phyloP scores from a whole-genome alignment of 2,329 filamentous ascomycete genomes.

The Botrytis deweyae region DNA sequence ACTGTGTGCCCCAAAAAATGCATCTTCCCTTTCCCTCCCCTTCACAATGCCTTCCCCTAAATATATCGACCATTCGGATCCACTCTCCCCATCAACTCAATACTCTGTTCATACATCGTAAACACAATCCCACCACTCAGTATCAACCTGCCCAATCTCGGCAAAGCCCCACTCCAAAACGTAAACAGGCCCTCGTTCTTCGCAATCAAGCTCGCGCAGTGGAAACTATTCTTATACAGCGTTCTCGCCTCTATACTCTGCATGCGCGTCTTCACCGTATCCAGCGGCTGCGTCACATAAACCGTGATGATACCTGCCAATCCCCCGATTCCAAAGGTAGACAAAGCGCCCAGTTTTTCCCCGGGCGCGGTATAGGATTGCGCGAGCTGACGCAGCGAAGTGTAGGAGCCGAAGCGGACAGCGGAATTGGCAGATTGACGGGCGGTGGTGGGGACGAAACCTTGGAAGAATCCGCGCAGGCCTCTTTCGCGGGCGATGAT shows the following conservation, averaged over 20 bases:
- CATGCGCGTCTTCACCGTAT: constrained; percentile 97
- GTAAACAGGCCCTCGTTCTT: constrained; percentile 86
- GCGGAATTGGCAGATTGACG: constrained; percentile 94
- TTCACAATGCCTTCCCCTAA: constrained; percentile 42
- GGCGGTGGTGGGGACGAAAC: constrained; percentile 91
- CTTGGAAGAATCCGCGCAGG: constrained; percentile 91
- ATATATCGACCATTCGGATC: constrained; percentile 87
- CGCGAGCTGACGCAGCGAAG: constrained; percentile 83
- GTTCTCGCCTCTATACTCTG: constrained; percentile 85
- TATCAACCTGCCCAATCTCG: constrained; percentile 78
- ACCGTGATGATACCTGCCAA: constrained; percentile 90
- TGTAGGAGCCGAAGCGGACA: constrained; percentile 87
- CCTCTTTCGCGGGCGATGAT: constrained; percentile 88
- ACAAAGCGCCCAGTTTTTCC: constrained; percentile 84
- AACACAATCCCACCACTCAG: constrained; percentile 97
- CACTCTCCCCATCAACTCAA: constrained; percentile 75
- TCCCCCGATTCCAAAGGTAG: constrained; percentile 89
- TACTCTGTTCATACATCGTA: constrained; percentile 97
- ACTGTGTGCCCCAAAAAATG: neutral
- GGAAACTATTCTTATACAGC: constrained; percentile 83
- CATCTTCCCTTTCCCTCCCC: constrained; percentile 24
- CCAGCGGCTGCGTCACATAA: constrained; percentile 70
- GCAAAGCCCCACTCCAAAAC: constrained; percentile 91
- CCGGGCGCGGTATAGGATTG: constrained; percentile 90
- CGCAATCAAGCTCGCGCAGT: constrained; percentile 80